Base-by-base conservation (phyloP, 2,329 filamentous ascomycete genomes). In the Penicillium sp. region DNA sequence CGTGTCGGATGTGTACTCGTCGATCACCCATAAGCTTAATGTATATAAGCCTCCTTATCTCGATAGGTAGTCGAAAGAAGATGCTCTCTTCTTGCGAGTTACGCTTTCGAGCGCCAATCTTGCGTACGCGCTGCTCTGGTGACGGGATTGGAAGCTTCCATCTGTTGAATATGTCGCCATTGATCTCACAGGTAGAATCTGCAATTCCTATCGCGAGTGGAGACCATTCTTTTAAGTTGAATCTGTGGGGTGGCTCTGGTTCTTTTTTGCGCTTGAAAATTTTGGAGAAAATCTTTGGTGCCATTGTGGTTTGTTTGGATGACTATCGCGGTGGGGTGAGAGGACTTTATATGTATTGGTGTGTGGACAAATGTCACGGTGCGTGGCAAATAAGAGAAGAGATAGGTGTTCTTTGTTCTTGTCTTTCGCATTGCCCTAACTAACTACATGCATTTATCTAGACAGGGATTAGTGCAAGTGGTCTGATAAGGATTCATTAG, bases 111-210 rank as follows among this genome's bases (percentile, higher is more conserved):
- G 35, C 26, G 13, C 27, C 27, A 34, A 40, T 23, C 16, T 24
- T 45, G 28, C 26, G 35, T 20, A 36, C 27, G 29, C 40, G 41
- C 9, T 42, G 16, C 11, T 42, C 23, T 42, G 31, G 42, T 18
- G 39, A 24, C n/a, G 39, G 44, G n/a, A 42, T 42, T 14, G 44
- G 44, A 16, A 47, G 38, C 34, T 47, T 47, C 39, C 44, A 47
- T 34, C 26, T n/a, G 39, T 47, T 47, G 34, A 42, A 42, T 32
- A 39, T 26, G 27, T 47, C 38, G 31, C 44, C 44, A 26, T 47
- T 39, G 32, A 47, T 22, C 44, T 47, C 39, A 20, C 39, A 42
- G 40, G 44, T 47, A n/a, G 44, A 42, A 39, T 42, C 44, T 16
- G 44, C 32, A 24, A 47, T 47, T 42, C 44, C 44, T 23, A 47